Evolutionary conservation across 2,329 filamentous ascomycete genomes (phyloP), one percentile per base, ranked within the genome.

Genomic region (Colletotrichum tropicale): DNA sequence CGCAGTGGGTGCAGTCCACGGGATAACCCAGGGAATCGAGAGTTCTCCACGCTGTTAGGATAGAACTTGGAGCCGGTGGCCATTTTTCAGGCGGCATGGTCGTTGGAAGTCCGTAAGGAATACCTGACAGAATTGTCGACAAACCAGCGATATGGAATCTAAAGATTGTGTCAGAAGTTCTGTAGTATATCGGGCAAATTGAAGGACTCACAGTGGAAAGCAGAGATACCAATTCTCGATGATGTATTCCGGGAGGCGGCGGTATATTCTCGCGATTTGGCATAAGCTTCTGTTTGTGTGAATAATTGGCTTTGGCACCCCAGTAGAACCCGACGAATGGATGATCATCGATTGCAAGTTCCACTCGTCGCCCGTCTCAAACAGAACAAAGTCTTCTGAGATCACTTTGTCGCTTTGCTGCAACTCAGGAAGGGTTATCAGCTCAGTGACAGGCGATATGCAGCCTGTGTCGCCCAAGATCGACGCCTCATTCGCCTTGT

Each of bases 211-310:
- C 72, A 75, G 24, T 1, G 72, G 72, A 4, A 75, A 75, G 24
- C 72, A 75, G 18, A 75, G 68, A 61, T 75, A 75, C 72, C 72
- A 75, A 15, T 75, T 75, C 52, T 71, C 68, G 8, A 75, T 56
- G 21, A 55, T 66, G 36, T 71, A 75, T 5, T 75, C 72, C 6
- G 72, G 72, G 1, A 75, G n/a, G 3, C 71, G 55, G 2, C 72
- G 66, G 55, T 75, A 75, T 55, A 75, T 75, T 12, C 72, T 55
- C 0, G 32, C 72, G 18, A 75, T 75, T 5, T 75, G 72, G 8
- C 72, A 75, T 6, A 75, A 6, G 6, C 72, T 75, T 24, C 72
- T 55, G 34, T 75, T 75, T 3, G 72, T 71, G 13, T 75, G 72
- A 2, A 71, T 71, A 8, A 75, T 66, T 5, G 72, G 68, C 30